Evolutionary conservation across 139 green algal species (phyloP).

Genomic region (Haematococcus sp.): DNA sequence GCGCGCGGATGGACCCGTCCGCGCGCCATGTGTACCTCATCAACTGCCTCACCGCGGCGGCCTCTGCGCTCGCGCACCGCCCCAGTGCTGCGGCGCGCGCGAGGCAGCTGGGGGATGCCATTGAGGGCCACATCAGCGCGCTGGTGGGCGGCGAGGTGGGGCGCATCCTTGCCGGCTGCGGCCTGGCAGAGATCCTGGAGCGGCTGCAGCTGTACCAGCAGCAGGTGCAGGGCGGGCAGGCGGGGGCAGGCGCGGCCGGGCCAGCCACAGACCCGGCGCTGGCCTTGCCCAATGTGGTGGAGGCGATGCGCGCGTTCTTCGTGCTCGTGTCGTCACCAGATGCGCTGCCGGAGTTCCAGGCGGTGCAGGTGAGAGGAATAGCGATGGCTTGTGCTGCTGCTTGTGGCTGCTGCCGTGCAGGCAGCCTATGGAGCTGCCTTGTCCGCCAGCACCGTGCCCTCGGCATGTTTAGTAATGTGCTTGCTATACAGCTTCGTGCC

Average conservation of each 20-base stretch:
- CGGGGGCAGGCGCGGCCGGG: neutral
- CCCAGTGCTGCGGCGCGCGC: slow-evolving; percentile 2
- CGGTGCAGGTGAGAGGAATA: slow-evolving; percentile 50
- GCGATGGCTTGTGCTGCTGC: no score
- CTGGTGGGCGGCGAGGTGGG: slow-evolving; percentile 58
- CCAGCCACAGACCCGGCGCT: slow-evolving; percentile 59
- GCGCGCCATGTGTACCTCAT: slow-evolving; percentile 66
- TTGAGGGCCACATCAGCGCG: slow-evolving; percentile 50
- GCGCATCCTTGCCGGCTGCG: slow-evolving; percentile 50
- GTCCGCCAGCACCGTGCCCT: no score
- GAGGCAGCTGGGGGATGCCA: slow-evolving; percentile 27
- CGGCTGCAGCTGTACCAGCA: slow-evolving; percentile 51
- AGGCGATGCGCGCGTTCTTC: slow-evolving; percentile 70
- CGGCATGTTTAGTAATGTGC: no score
- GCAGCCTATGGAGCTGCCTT: no score
- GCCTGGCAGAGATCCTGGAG: slow-evolving; percentile 63
- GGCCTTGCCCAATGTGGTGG: slow-evolving; percentile 43
- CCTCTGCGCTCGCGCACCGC: slow-evolving; percentile 30
- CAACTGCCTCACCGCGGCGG: slow-evolving; percentile 70
- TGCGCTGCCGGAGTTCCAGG: slow-evolving; percentile 69
- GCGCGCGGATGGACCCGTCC: slow-evolving; percentile 44
- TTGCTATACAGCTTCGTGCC: no score
- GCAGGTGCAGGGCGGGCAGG: slow-evolving; percentile 5
- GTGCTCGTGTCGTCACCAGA: slow-evolving; percentile 64
- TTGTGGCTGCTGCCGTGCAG: no score